Evolutionary conservation across 1,139 yeast species (phyloP).

Genomic region (Candida albicans): DNA sequence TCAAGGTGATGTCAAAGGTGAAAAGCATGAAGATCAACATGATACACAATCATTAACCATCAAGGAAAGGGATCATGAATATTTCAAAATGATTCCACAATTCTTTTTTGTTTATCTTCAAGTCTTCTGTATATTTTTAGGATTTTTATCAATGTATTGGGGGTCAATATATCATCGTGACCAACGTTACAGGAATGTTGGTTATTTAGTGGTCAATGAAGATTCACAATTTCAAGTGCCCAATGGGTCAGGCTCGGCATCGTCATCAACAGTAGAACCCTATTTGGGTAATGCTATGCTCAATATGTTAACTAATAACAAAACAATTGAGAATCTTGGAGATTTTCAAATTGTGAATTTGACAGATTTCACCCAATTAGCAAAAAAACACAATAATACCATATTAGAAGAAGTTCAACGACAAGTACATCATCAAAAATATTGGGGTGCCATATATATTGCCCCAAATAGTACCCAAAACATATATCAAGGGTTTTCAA

Average conservation of each 20-base stretch:
- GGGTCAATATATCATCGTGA: constrained; percentile 52
- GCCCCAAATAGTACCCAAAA: constrained; percentile 41
- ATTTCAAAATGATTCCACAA: constrained; percentile 8
- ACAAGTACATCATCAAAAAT: constrained; percentile 47
- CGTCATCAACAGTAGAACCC: constrained; percentile 15
- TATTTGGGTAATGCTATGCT: constrained; percentile 36
- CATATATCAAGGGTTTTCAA: constrained; percentile 33
- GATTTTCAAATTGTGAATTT: constrained; percentile 40
- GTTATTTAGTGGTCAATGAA: constrained; percentile 47
- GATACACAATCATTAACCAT: constrained; percentile 4
- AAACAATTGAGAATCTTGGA: constrained; percentile 23
- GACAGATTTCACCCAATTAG: constrained; percentile 28
- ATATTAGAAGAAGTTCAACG: constrained; percentile 34
- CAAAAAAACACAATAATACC: constrained; percentile 31
- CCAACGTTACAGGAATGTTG: constrained; percentile 37
- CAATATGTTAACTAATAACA: constrained; percentile 20
- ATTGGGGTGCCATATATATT: constrained; percentile 56
- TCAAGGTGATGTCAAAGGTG: background rate
- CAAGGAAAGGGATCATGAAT: constrained; percentile 9
- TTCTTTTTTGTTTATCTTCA: constrained; percentile 10
- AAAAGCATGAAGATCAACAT: background rate
- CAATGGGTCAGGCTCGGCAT: constrained; percentile 17
- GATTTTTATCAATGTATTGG: constrained; percentile 57
- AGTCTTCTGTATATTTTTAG: constrained; percentile 22
- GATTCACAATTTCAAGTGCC: constrained; percentile 27